These are phyloP conservation scores for Fusarium irregulare DNA, from an alignment of 2,329 filamentous ascomycete genomes.

Conservation along the genomic window DNA sequence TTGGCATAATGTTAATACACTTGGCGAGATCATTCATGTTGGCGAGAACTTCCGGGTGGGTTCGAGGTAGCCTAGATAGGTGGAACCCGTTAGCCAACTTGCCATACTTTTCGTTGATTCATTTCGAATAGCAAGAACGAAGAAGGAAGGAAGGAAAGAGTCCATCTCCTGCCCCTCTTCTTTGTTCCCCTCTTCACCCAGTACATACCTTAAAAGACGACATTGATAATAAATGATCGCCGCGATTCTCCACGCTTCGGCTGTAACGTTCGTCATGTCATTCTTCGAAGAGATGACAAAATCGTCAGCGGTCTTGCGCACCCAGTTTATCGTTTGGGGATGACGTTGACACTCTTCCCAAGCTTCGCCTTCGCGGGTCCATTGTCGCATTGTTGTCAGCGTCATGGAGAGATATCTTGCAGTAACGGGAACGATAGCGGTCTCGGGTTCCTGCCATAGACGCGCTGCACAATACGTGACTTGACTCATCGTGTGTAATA, in stretches of 20 bases:
- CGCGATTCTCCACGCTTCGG: conserved; percentile 56
- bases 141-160: not conserved
- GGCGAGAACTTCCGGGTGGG: conserved; percentile 50
- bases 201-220: conserved; percentile 51
- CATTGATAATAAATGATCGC: conserved; percentile 55
- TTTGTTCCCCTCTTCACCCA: not conserved
- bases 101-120: not conserved
- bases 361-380: conserved; percentile 48
- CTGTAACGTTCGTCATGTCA: conserved; percentile 55
- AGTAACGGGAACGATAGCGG: conserved; percentile 48
- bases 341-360: conserved; percentile 37
- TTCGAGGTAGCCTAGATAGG: conserved; percentile 51
- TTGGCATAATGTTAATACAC: conserved; percentile 56
- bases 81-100: conserved; percentile 16
- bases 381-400: conserved; percentile 51
- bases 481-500: conserved; percentile 53
- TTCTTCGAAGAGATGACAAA: conserved; percentile 45
- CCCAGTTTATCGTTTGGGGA: conserved; percentile 46
- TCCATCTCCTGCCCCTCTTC: not conserved
- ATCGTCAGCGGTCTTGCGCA: conserved; percentile 40
- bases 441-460: conserved; percentile 50
- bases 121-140: not conserved
- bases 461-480: conserved; percentile 53
- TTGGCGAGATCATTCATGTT: conserved; percentile 50
- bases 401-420: conserved; percentile 45